These are phyloP conservation scores for Plasmodium yoelii DNA, from an alignment of 169 alveolate species.

Conservation along the genomic window DNA sequence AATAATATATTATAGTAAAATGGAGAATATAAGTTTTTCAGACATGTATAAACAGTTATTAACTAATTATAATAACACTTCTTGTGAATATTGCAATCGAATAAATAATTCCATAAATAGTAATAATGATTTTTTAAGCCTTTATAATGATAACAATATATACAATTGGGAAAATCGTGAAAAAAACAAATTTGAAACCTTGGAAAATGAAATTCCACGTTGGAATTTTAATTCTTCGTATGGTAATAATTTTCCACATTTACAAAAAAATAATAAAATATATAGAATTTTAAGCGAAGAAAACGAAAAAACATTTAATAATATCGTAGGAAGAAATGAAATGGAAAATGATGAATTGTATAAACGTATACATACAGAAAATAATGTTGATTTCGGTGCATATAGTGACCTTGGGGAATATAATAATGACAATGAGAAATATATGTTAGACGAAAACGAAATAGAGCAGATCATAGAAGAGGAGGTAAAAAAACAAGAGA, in stretches of 20 bases:
- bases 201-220: slow-evolving; percentile 5
- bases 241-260: no score
- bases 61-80: background rate
- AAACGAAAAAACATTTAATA: background rate
- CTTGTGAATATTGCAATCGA: background rate
- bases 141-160: background rate
- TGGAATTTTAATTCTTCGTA: no score
- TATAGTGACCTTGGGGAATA: no score
- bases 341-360: no score
- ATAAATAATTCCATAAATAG: background rate
- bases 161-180: background rate
- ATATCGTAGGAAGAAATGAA: no score
- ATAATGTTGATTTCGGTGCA: no score
- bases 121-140: background rate
- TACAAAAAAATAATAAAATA: no score
- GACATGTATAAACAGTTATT: background rate
- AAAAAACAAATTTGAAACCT: background rate
- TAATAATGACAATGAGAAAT: no score
- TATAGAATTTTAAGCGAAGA: slow-evolving; percentile 49
- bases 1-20: background rate
- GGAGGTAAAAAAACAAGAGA: no score
- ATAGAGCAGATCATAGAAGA: no score
- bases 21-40: background rate
- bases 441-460: no score
- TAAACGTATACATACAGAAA: no score